These are phyloP conservation scores for Penicillium cataractarum DNA, from an alignment of 495 filamentous ascomycete genomes.

Conservation along the genomic window DNA sequence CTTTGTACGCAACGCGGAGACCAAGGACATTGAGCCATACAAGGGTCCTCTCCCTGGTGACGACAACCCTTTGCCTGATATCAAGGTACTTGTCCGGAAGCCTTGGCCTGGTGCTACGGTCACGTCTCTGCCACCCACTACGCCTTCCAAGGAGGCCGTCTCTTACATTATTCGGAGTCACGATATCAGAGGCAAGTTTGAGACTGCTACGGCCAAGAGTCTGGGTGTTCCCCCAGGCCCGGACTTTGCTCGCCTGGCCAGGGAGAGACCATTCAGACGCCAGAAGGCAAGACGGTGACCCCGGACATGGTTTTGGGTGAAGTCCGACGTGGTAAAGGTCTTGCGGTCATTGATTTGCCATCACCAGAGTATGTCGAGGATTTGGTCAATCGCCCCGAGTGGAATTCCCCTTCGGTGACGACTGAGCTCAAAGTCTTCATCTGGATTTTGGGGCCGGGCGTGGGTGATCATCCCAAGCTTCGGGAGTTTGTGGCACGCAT, in stretches of 20 bases:
- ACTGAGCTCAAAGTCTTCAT: constrained; percentile 67
- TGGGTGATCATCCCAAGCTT: constrained; percentile 64
- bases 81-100: constrained; percentile 72
- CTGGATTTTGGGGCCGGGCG: constrained; percentile 76
- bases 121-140: constrained; percentile 64
- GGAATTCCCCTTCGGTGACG: constrained; percentile 67
- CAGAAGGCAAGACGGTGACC: constrained; percentile 59
- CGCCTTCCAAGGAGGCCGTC: constrained; percentile 64
- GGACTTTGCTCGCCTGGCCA: constrained; percentile 57
- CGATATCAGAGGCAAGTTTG: constrained; percentile 78
- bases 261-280: constrained; percentile 58
- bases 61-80: constrained; percentile 55
- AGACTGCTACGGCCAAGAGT: constrained; percentile 59
- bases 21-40: constrained; percentile 68
- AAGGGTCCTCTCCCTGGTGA: constrained; percentile 63
- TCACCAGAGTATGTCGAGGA: constrained; percentile 64
- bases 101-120: constrained; percentile 82
- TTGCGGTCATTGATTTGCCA: constrained; percentile 82
- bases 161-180: constrained; percentile 84
- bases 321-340: constrained; percentile 58
- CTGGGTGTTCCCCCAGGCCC: constrained; percentile 58
- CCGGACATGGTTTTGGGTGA: constrained; percentile 69
- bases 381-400: constrained; percentile 72
- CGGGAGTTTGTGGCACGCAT: constrained; percentile 67
- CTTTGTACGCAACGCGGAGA: constrained; percentile 66